Evolutionary conservation across 2,329 filamentous ascomycete species (phyloP), one percentile per base, ranked within the genome.

Genomic region (Mycosphaerella arachidis): DNA sequence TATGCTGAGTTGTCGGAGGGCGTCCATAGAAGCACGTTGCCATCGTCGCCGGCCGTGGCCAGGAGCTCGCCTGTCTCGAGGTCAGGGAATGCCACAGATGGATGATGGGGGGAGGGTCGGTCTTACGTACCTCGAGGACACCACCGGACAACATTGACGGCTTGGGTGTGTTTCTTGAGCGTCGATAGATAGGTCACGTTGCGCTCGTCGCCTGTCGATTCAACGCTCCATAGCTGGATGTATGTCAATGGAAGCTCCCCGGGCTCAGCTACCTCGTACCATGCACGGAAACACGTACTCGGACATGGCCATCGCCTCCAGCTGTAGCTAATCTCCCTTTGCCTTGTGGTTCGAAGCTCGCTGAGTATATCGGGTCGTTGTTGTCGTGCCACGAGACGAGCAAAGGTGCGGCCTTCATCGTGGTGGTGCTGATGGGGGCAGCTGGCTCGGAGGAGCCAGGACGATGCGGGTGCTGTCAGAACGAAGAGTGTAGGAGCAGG

Each of bases 301-400:
- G 85, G 71, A 99, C 92, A 78, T 97, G 93, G 75, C 96, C 96
- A 77, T 99, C 94, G 74, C 94, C 94, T 71, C 93, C 94, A 63
- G 89, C 93, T 9, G 94, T 99, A 60, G 94, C 94, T 64, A 99
- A 80, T 71, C 94, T 87, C 56, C 92, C 92, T 76, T 94, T 97
- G 65, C 91, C 92, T 72, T 91, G 84, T 52, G 91, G 91, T 74
- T 99, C 93, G 74, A 97, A 99, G 76, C 97, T 93, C 68, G 92
- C 91, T 48, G 93, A 97, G 79, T 97, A 99, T 74, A 99, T 92
- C 60, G 94, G 94, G 70, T 91, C 87, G 78, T 95, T 96, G 73
- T 96, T 91, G 76, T 97, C 91, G 78, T 99, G 95, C 94, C 94
- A 99, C 81, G 95, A 91, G 79, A 99, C 93, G 74, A 97, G 93